Base-by-base conservation (phyloP, 2,329 filamentous ascomycete genomes). In the Beauveria australis region DNA sequence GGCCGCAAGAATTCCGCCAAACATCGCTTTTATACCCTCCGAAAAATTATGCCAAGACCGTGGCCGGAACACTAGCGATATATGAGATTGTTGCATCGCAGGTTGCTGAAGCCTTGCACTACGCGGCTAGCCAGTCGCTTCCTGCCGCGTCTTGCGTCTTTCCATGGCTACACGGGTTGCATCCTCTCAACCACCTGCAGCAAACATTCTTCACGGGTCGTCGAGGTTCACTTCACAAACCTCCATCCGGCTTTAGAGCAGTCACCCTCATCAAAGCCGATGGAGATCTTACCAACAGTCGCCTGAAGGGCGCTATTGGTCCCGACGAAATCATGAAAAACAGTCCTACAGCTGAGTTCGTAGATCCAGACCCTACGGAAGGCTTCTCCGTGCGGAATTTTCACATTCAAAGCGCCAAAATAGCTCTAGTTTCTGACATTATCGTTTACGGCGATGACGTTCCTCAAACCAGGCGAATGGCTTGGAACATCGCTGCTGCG, bases 301-400 rank as follows among this genome's bases (percentile, higher is more conserved):
- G 90, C 61, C 78, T 99, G 63, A 97, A 96, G 72, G 93, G 93
- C 33, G 91, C 94, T 26, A 83, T 97, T 66, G 81, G 88, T 3
- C 89, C 92, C 0, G 84, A 89, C 1, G 94, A 97, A 73, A 80
- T 97, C 49, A 74, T 97, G 61, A 80, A 85, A 43, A 67, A 77
- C 0, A 71, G 73, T 3, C 70, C 69, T 3, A 74, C 75, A 18
- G 75, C 82, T 49, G 80, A 86, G 24, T 96, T 99, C 69, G 76
- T 92, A 63, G 90, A 96, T 48, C 82, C 88, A 46, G 94, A 99
- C 69, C 94, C 94, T 1, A 83, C 78, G 60, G 90, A 96, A 65
- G 94, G 94, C 9, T 97, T 97, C 71, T 96, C 91, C 5, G 92
- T 97, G 48, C 86, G 94, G 51, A 97, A 97, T 72, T 99, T 99